phyloP scores from a whole-genome alignment of 805 yeast genomes.

The Debaryomyces tyrocola region DNA sequence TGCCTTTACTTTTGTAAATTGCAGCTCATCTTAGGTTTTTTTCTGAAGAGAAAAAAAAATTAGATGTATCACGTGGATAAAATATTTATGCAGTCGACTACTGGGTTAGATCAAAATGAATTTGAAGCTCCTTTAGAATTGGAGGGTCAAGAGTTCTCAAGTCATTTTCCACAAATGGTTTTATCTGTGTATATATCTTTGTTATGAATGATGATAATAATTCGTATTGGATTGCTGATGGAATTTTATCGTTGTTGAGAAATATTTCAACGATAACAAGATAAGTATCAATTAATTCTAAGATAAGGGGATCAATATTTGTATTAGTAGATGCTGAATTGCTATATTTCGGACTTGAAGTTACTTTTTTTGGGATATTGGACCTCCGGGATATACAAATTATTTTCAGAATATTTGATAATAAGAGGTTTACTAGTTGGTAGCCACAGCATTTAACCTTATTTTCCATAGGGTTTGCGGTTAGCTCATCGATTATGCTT shows the following conservation, averaged over 20 bases:
- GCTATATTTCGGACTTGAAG: background rate
- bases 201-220: conserved; percentile 11
- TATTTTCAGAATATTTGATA: background rate
- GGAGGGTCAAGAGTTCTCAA: conserved; percentile 6
- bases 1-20: background rate
- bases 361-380: background rate
- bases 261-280: conserved; percentile 12
- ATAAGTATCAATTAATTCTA: conserved; percentile 13
- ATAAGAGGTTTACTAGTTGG: conserved; percentile 4
- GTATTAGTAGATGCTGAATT: background rate
- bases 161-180: conserved; percentile 2
- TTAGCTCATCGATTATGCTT: conserved; percentile 8
- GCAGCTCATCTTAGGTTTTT: conserved; percentile 23
- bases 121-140: conserved; percentile 12
- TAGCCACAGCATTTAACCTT: conserved; percentile 11
- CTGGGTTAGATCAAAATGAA: background rate
- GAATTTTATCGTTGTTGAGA: conserved; percentile 11
- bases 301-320: background rate
- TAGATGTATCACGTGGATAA: conserved; percentile 6
- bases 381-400: background rate
- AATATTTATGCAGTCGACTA: background rate
- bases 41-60: conserved; percentile 9
- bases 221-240: conserved; percentile 16
- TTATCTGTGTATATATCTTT: conserved; percentile 3
- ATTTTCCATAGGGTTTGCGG: conserved; percentile 7